A percentile compares a stretch with the other conserved stretches of the same genome.
phyloP scores from a whole-genome alignment of 805 yeast genomes.

The Starmerella sirachaensis region DNA sequence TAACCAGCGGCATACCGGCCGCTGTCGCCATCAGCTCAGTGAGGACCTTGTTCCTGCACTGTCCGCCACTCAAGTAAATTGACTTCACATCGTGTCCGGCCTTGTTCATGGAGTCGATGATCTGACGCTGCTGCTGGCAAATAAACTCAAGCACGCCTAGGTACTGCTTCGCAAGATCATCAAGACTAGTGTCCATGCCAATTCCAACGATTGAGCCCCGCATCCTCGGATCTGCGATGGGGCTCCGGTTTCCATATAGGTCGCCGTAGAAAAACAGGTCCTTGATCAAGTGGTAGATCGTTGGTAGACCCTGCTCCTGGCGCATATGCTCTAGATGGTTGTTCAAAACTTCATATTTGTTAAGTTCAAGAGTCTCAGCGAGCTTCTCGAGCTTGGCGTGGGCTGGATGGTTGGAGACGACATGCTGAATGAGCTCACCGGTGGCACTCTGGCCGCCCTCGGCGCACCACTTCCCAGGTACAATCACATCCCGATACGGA shows the following conservation, averaged over 20 bases:
- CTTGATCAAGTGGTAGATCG: conserved; percentile 70
- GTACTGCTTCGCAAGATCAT: conserved; percentile 74
- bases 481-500: conserved; percentile 85
- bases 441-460: conserved; percentile 99
- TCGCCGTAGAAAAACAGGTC: conserved; percentile 91
- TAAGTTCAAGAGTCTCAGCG: conserved; percentile 49
- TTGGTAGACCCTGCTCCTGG: conserved; percentile 43
- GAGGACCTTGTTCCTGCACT: conserved; percentile 80
- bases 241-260: conserved; percentile 91
- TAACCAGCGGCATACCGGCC: conserved; percentile 80
- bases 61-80: conserved; percentile 91
- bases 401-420: conserved; percentile 81
- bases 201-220: conserved; percentile 85
- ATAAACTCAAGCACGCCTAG: conserved; percentile 94
- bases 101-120: conserved; percentile 69
- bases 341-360: conserved; percentile 76
- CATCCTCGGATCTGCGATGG: conserved; percentile 94
- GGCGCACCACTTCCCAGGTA: conserved; percentile 86
- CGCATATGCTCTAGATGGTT: conserved; percentile 57
- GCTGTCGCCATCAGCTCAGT: conserved; percentile 88
- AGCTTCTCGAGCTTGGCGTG: conserved; percentile 53
- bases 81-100: conserved; percentile 68
- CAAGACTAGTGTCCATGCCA: conserved; percentile 77
- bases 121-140: conserved; percentile 94
- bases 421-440: conserved; percentile 85